Percentiles rank a stretch among this genome's conserved stretches.
Conservation (phyloP, 108 stramenopile genomes). For the Skeletonema grethae region DNA sequence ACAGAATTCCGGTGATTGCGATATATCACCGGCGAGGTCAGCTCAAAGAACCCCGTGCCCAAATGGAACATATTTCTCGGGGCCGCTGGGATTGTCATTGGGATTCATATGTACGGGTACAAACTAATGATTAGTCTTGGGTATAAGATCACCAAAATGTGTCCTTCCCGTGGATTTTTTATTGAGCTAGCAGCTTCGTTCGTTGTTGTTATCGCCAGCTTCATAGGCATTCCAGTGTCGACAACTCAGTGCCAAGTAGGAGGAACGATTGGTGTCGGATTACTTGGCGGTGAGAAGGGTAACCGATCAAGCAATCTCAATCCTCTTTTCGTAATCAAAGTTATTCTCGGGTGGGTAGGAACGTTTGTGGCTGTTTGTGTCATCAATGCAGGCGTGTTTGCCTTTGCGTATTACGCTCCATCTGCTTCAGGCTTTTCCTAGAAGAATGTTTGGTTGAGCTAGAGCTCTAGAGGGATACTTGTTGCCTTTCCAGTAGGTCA, state of each 20-base stretch:
- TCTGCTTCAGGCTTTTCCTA: constrained; percentile 10
- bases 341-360: constrained; percentile 49
- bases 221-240: constrained; percentile 56
- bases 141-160: constrained; percentile 38
- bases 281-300: constrained; percentile 30
- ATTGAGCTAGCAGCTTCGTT: constrained; percentile 63
- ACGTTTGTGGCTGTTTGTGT: constrained; percentile 37
- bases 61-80: constrained; percentile 56
- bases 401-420: constrained; percentile 7
- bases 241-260: constrained; percentile 69
- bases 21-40: constrained; percentile 38
- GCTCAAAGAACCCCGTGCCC: constrained; percentile 12
- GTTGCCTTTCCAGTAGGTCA: too few species aligned
- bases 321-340: constrained; percentile 31
- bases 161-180: constrained; percentile 56
- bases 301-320: constrained; percentile 34
- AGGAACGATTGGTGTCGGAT: constrained; percentile 50
- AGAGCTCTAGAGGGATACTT: too few species aligned
- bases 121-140: constrained; percentile 37
- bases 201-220: constrained; percentile 54
- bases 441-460: constrained; percentile 25
- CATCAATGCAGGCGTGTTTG: constrained; percentile 45
- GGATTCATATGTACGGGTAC: constrained; percentile 53
- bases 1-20: constrained; percentile 17
- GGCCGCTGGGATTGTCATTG: constrained; percentile 52